Percentiles rank a stretch among this genome's conserved stretches.
Evolutionary conservation across 1,284 basidiomycete species (phyloP).

Genomic region (Moniliella sp.): DNA sequence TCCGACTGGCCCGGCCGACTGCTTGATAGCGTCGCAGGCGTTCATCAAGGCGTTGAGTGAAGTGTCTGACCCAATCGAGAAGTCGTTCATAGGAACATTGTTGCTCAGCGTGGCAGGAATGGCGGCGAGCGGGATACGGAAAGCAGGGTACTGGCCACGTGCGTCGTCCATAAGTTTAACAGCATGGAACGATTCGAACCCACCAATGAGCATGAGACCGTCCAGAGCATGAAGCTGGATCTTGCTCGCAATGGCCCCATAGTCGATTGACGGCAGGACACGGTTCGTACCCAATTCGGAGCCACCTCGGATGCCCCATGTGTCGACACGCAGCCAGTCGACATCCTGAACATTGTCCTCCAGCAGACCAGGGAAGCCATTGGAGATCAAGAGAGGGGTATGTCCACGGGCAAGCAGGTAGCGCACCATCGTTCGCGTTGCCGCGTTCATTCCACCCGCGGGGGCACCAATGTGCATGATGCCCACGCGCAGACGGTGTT

Average conservation of each 20-base stretch:
- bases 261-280: too few relatives aligned
- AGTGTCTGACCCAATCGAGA: slow-evolving; percentile 80
- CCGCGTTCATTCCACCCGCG: slow-evolving; percentile 94
- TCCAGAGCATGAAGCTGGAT: slow-evolving; percentile 70
- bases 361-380: slow-evolving; percentile 79
- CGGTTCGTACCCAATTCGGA: slow-evolving; percentile 95
- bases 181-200: slow-evolving; percentile 77
- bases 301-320: slow-evolving; percentile 87
- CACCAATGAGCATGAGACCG: slow-evolving; percentile 69
- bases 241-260: slow-evolving; percentile 56
- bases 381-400: slow-evolving; percentile 68
- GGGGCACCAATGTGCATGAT: slow-evolving; percentile 91
- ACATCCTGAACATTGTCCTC: slow-evolving; percentile 67
- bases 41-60: slow-evolving; percentile 89
- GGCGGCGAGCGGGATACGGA: slow-evolving; percentile 42
- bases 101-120: slow-evolving; percentile 68
- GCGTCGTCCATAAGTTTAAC: slow-evolving; percentile 58
- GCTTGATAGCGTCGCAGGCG: slow-evolving; percentile 92
- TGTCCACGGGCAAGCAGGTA: slow-evolving; percentile 83
- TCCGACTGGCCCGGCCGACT: slow-evolving; percentile 80
- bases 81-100: slow-evolving; percentile 90
- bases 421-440: slow-evolving; percentile 74
- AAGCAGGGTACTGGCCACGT: slow-evolving; percentile 59
- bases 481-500: slow-evolving; percentile 48
- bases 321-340: slow-evolving; percentile 89